Conservation (phyloP, 257 asterid species). For the Solanum acaule region DNA sequence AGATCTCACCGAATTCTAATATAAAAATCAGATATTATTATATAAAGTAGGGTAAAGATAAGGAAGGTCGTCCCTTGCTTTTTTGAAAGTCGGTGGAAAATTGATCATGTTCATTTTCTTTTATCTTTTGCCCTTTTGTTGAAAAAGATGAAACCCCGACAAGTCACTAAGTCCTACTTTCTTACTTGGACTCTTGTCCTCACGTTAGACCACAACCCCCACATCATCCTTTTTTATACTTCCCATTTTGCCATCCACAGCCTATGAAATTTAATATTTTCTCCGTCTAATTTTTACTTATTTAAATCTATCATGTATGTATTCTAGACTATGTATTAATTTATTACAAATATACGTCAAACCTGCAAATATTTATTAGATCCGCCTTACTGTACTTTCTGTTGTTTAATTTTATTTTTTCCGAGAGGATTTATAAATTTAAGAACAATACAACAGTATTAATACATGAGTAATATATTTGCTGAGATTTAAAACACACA, state of each 20-base stretch:
- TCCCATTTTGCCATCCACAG: neutral
- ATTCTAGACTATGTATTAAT: too few species aligned
- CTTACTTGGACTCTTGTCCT: neutral
- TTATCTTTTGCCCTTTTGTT: neutral
- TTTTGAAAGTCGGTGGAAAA: conserved; percentile 18
- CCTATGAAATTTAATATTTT: neutral
- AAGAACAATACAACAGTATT: too few species aligned
- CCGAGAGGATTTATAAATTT: neutral
- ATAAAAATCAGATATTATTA: neutral
- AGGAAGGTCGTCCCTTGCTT: neutral
- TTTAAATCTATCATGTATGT: neutral
- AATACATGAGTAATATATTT: neutral
- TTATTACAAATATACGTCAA: neutral
- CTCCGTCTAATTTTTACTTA: too few species aligned
- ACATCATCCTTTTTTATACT: neutral
- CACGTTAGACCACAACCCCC: neutral
- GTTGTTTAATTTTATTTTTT: neutral
- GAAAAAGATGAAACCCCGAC: neutral
- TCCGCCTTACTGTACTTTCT: neutral
- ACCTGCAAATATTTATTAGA: neutral
- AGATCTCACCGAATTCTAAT: neutral
- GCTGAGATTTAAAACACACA: neutral
- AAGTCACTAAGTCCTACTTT: neutral
- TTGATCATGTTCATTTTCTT: neutral
- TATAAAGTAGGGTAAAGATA: neutral